Percentiles rank a stretch among this genome's conserved stretches.
Evolutionary conservation across 768 basidiomycete genomes (phyloP).

Genomic region (Russula griseocarnosa): DNA sequence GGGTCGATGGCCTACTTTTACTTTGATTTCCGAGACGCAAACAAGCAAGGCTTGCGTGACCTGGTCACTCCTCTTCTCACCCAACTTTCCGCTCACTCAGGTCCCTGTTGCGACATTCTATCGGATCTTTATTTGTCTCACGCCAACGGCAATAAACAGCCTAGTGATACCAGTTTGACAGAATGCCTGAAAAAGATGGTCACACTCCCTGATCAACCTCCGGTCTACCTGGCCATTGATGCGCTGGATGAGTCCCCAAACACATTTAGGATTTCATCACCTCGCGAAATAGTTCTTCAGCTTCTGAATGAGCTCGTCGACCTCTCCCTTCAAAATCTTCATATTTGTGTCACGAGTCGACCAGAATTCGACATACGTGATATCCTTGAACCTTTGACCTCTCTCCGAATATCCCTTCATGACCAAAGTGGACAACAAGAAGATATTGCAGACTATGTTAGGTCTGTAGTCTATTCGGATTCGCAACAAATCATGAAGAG

Average conservation of each 20-base stretch:
- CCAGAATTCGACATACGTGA: constrained; percentile 6
- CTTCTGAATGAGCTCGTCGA: constrained; percentile 4
- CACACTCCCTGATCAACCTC: not conserved
- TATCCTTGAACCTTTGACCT: not conserved
- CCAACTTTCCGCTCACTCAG: not conserved
- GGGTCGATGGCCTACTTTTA: constrained; percentile 6
- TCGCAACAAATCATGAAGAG: constrained; percentile 1
- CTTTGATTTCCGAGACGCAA: not conserved
- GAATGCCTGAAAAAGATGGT: constrained; percentile 12
- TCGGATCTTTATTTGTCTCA: not conserved
- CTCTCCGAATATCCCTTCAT: not conserved
- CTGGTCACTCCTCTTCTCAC: constrained; percentile 4
- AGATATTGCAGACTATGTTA: constrained; percentile 1
- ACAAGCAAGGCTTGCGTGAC: not conserved
- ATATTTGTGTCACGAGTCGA: constrained; percentile 7
- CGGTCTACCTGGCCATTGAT: constrained; percentile 4
- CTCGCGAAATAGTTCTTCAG: not conserved
- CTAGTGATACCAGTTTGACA: not conserved
- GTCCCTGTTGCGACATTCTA: not conserved
- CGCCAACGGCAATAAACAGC: not conserved
- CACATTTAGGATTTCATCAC: not conserved
- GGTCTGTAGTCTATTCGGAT: constrained; percentile 1
- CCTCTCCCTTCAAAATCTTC: not conserved
- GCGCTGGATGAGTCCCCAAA: constrained; percentile 6
- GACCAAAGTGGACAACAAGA: constrained; percentile 6